phyloP scores from a whole-genome alignment of 2,329 filamentous ascomycete genomes.

The Reticulascus tulasneorum region DNA sequence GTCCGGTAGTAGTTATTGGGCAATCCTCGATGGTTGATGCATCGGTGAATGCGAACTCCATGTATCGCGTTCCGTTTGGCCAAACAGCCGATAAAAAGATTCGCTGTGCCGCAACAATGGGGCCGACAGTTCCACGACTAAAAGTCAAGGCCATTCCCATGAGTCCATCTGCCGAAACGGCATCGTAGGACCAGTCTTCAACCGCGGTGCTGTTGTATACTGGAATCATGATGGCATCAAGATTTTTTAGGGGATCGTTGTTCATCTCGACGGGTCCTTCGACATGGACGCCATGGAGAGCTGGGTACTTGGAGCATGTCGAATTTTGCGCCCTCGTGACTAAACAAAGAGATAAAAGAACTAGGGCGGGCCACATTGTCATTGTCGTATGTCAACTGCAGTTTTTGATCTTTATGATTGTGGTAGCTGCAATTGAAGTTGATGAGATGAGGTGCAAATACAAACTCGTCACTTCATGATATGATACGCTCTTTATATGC shows the following conservation, averaged over 20 bases:
- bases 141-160: neutral
- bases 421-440: no score
- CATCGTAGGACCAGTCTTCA: conserved; percentile 1
- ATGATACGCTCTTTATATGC: neutral
- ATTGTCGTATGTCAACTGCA: no score
- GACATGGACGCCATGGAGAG: conserved; percentile 6
- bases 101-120: neutral
- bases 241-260: conserved; percentile 30
- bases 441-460: neutral
- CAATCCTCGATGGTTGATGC: neutral
- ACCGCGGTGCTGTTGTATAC: conserved; percentile 1
- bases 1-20: neutral
- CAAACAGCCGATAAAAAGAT: neutral
- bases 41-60: neutral
- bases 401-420: no score
- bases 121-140: neutral
- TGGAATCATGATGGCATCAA: conserved; percentile 10
- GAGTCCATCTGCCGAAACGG: neutral
- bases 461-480: neutral
- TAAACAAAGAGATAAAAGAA: neutral
- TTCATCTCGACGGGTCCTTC: conserved; percentile 50
- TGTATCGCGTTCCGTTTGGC: neutral
- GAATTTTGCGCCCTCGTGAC: conserved; percentile 4
- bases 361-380: no score
- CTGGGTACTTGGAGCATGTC: conserved; percentile 9